Percentiles rank a stretch among this genome's conserved stretches.
Conservation (phyloP, 805 yeast species). For the Yamadazyma phyllophila region DNA sequence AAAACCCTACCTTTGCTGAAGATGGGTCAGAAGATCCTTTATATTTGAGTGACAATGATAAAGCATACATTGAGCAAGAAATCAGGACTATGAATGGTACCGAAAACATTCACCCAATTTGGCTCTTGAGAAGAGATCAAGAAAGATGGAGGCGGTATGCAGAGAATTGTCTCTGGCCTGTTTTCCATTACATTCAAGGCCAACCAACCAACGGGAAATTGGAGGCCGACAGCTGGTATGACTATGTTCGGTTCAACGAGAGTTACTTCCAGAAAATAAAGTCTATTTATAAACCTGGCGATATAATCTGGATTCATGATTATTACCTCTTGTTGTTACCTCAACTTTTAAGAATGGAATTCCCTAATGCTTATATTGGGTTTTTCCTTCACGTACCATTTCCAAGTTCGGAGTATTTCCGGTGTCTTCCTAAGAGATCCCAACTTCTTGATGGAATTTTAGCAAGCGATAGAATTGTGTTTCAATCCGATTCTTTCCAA, state of each 20-base stretch:
- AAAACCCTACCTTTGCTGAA: slow-evolving; percentile 20
- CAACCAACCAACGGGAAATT: slow-evolving; percentile 66
- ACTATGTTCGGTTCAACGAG: slow-evolving; percentile 87
- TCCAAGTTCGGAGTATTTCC: slow-evolving; percentile 90
- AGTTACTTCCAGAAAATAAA: slow-evolving; percentile 80
- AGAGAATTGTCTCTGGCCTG: slow-evolving; percentile 90
- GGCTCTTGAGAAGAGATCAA: slow-evolving; percentile 80
- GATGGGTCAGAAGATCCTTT: slow-evolving; percentile 57
- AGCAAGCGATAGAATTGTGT: slow-evolving; percentile 82
- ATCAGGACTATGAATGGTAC: slow-evolving; percentile 47
- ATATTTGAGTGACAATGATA: slow-evolving; percentile 56
- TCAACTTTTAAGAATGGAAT: slow-evolving; percentile 73
- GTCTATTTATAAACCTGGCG: slow-evolving; percentile 79
- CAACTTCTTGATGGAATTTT: slow-evolving; percentile 86
- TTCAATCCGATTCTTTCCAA: slow-evolving; percentile 83
- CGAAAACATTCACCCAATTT: slow-evolving; percentile 74
- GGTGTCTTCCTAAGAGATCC: slow-evolving; percentile 80
- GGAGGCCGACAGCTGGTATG: slow-evolving; percentile 76
- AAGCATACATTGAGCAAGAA: slow-evolving; percentile 45
- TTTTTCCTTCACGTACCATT: slow-evolving; percentile 88
- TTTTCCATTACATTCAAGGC: slow-evolving; percentile 87
- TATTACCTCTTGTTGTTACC: slow-evolving; percentile 81
- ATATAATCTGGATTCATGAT: slow-evolving; percentile 90
- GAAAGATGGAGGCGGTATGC: slow-evolving; percentile 86
- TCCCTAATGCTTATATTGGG: slow-evolving; percentile 73